Conservation (phyloP, 2,329 filamentous ascomycete species). For the Lecanoromycetidae sp. region DNA sequence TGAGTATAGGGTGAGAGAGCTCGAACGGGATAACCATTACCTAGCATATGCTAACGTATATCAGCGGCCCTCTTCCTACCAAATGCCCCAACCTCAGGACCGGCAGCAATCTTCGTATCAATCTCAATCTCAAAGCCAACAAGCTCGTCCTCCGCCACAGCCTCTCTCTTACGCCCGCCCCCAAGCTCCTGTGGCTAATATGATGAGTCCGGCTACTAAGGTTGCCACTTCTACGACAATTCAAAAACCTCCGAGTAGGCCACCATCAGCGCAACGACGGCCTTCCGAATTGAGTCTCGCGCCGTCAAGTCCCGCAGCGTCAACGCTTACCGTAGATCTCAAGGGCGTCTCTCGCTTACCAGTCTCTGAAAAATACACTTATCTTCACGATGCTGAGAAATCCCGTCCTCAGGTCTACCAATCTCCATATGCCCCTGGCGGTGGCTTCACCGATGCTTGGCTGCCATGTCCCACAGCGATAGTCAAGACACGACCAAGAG, state of each 20-base stretch:
- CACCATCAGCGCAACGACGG: background rate
- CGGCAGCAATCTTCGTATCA: slow-evolving; percentile 1
- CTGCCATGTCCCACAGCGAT: slow-evolving; percentile 5
- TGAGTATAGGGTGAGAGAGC: slow-evolving; percentile 4
- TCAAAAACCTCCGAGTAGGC: slow-evolving; percentile 3
- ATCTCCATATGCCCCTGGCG: slow-evolving; percentile 17
- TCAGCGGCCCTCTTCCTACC: slow-evolving; percentile 4
- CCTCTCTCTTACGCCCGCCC: slow-evolving; percentile 2
- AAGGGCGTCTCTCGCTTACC: slow-evolving; percentile 12
- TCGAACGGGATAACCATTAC: background rate
- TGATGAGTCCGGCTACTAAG: slow-evolving; percentile 4
- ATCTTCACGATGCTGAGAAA: slow-evolving; percentile 16
- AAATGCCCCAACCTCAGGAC: background rate
- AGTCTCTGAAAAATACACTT: slow-evolving; percentile 11
- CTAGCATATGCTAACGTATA: background rate
- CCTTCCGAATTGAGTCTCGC: background rate
- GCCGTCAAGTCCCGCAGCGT: background rate
- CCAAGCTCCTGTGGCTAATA: slow-evolving; percentile 18
- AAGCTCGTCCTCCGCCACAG: slow-evolving; percentile 2
- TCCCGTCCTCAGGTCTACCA: slow-evolving; percentile 15
- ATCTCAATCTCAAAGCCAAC: slow-evolving; percentile 1
- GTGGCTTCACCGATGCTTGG: slow-evolving; percentile 12
- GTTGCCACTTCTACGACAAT: background rate
- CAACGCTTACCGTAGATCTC: background rate
- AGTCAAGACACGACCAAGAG: slow-evolving; percentile 4